Evolutionary conservation across 2,329 filamentous ascomycete species (phyloP), one percentile per base, ranked within the genome.

Genomic region (Colletotrichum cordylinicola): DNA sequence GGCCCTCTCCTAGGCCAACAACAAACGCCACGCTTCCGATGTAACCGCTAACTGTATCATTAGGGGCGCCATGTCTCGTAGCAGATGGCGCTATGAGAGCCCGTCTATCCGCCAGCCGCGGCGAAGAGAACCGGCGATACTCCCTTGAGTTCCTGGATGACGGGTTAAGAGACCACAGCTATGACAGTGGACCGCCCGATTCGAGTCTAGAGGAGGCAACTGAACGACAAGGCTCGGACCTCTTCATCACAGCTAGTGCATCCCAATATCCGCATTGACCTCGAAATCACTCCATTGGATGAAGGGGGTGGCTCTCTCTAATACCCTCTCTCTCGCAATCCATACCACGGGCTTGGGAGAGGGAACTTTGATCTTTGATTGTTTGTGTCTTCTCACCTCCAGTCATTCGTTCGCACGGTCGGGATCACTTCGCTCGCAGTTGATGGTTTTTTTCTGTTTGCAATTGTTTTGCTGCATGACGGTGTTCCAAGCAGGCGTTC

Each of bases 251-350:
- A 68, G 4, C 43, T 75, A 73, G 73, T 75, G 62, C 43, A 75
- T 68, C 73, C 64, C 64, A 72, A 75, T 75, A 56, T 75, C 73
- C 73, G 73, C 73, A 73, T 75, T 67, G 73, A 73, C 73, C 69
- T 73, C 15, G 29, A 52, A 29, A 58, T 16, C 43, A 15, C 29
- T 24, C 31, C 18, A 35, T 37, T 31, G 58, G 15, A 48, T 39
- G 31, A 48, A 13, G n/a, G 21, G 39, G 39, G 70, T 61, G 35
- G 69, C 33, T 65, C 18, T 68, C 70, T 68, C 73, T 75, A 69
- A 75, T 75, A 75, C 70, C 73, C 64, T 73, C 48, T 67, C 31
- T 60, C 43, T 29, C 73, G 73, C 73, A 75, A 37, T 35, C 24
- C 33, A 39, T 18, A 18, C 67, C 16, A 9, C n/a, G 8, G 21